Evolutionary conservation across 371 early-diverging fungal species (phyloP).

Genomic region (Apophysomyces sp.): DNA sequence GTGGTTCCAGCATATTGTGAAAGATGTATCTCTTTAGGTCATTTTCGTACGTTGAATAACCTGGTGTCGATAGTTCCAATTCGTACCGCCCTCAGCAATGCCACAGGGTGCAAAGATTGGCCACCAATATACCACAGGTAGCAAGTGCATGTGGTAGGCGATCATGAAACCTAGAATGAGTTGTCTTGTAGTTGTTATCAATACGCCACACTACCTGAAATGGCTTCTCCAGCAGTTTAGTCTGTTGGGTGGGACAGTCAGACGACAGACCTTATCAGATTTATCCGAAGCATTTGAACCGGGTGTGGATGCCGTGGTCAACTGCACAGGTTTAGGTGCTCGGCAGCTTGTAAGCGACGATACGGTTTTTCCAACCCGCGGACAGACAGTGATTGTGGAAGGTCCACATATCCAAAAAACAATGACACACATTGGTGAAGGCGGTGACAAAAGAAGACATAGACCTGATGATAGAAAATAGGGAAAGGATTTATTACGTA

Average conservation of each 20-base stretch:
- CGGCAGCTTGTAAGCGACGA: conserved; percentile 63
- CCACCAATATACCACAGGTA: conserved; percentile 54
- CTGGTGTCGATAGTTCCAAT: conserved; percentile 48
- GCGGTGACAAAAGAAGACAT: background rate
- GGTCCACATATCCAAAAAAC: conserved; percentile 63
- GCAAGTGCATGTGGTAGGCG: background rate
- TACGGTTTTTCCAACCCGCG: conserved; percentile 66
- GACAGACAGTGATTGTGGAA: conserved; percentile 68
- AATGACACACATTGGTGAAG: conserved; percentile 39
- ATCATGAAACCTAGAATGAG: background rate
- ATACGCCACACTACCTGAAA: conserved; percentile 60
- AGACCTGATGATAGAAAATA: conserved; percentile 2
- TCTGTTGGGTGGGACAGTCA: conserved; percentile 51
- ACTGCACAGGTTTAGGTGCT: conserved; percentile 76
- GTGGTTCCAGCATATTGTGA: conserved; percentile 53
- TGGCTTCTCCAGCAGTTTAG: conserved; percentile 61
- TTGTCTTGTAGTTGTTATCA: conserved; percentile 47
- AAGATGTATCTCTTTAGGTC: conserved; percentile 34
- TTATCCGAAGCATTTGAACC: conserved; percentile 45
- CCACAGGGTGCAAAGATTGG: conserved; percentile 52
- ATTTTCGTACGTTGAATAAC: too few species aligned
- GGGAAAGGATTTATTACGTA: conserved; percentile 52
- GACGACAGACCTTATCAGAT: conserved; percentile 39
- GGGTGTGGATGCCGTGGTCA: conserved; percentile 57
- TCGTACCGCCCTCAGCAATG: conserved; percentile 34